phyloP scores from a whole-genome alignment of 1,284 basidiomycete genomes.

The Trametes sp. region DNA sequence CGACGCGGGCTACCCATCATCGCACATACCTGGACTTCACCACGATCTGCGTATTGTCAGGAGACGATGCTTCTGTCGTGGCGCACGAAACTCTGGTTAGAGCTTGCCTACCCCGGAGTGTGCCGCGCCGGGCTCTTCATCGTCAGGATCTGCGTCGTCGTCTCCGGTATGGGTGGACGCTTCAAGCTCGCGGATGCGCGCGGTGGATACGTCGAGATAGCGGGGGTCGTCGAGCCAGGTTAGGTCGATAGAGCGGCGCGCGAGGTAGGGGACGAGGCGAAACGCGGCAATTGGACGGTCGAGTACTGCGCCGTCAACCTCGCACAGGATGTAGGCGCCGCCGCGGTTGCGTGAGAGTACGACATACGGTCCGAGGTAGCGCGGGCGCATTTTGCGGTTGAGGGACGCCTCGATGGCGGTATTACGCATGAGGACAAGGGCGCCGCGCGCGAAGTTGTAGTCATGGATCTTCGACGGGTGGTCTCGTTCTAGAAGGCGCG shows the following conservation, averaged over 20 bases:
- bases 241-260: constrained; percentile 10
- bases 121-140: background rate
- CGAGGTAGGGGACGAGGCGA: constrained; percentile 44
- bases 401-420: constrained; percentile 44
- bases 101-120: background rate
- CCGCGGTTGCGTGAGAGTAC: constrained; percentile 41
- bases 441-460: background rate
- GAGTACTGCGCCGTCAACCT: constrained; percentile 43
- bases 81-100: background rate
- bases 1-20: too few relatives aligned
- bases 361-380: constrained; percentile 41
- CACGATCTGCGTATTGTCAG: constrained; percentile 10
- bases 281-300: constrained; percentile 41
- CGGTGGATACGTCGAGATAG: constrained; percentile 17
- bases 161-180: background rate
- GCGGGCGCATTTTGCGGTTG: constrained; percentile 40
- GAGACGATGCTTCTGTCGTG: background rate
- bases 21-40: too few relatives aligned
- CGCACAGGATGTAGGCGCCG: constrained; percentile 43
- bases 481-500: constrained; percentile 31
- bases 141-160: constrained; percentile 3
- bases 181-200: constrained; percentile 16
- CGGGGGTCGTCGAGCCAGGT: constrained; percentile 7
- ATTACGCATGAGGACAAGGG: constrained; percentile 41
- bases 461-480: background rate